Percentiles rank a stretch among this genome's conserved stretches.
These are phyloP conservation scores for Cystobasidiaceae sp. DNA, from an alignment of 1,284 basidiomycete genomes.

Conservation along the genomic window DNA sequence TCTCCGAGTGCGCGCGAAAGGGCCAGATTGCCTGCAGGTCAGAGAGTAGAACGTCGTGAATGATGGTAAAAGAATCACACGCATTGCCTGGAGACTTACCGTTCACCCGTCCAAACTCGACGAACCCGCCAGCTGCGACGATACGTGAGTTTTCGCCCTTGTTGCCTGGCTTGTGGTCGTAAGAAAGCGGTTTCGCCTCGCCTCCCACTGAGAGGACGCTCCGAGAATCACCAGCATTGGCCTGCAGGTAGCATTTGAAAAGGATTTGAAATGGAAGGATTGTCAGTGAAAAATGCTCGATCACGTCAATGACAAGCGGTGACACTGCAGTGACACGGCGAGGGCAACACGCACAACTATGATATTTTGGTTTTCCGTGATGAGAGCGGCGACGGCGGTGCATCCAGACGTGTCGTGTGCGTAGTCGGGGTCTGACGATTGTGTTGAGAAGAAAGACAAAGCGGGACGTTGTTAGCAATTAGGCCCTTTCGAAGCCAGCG, in stretches of 20 bases:
- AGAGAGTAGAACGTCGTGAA: too few species aligned
- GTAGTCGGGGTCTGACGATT: constrained; percentile 67
- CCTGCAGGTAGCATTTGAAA: too few species aligned
- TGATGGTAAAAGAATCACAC: not conserved
- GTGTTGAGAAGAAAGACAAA: too few species aligned
- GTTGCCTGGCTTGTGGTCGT: constrained; percentile 93
- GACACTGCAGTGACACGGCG: too few species aligned
- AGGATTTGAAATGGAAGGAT: too few species aligned
- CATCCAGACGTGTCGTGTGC: constrained; percentile 91
- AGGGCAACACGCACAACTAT: too few species aligned
- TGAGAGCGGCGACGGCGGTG: constrained; percentile 83
- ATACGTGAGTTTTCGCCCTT: constrained; percentile 81
- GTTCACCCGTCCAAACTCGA: constrained; percentile 96
- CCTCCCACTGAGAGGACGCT: constrained; percentile 84
- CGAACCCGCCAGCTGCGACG: constrained; percentile 87
- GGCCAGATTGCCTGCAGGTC: constrained; percentile 81
- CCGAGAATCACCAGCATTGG: constrained; percentile 96
- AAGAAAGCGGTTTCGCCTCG: constrained; percentile 78
- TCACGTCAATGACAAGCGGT: too few species aligned
- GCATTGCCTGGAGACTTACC: constrained; percentile 55
- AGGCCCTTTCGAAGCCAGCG: not conserved
- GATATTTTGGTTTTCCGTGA: constrained; percentile 71
- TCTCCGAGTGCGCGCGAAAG: constrained; percentile 93
- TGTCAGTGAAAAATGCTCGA: too few species aligned
- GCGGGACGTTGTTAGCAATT: not conserved